Base-by-base conservation (phyloP, 805 yeast genomes). In the Ogataea ramenticola region DNA sequence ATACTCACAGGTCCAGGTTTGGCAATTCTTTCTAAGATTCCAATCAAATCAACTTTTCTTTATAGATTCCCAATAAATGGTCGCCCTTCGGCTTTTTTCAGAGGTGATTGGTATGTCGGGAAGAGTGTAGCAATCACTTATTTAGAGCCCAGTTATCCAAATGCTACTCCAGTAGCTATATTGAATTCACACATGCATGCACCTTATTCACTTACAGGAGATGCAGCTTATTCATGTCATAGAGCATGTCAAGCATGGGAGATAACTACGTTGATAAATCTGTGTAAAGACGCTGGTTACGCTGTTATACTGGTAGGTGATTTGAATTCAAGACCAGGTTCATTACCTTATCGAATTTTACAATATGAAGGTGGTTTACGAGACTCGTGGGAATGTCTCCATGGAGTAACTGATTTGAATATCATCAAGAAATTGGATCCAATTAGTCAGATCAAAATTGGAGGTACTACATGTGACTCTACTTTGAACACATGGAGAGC, bases 31-130 rank as follows among this genome's bases (percentile, higher is more conserved):
- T 87, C 96, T 15, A 80, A 85, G 50, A 75, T 85, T 49, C 96
- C 97, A 3, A 88, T 93, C 32, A 82, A 74, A 40, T 76, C 80
- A 15, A 79, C 96, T 0, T 86, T 84, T 57, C 62, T 93, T 39
- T 84, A 86, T 57, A 68, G 95, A 19, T 93, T 87, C 57, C 95
- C 97, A 0, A 77, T 93, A 48, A 93, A 91, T 61, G 99, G 99
- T 2, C 70, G 96, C 42, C 96, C 98, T 2, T 79, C 88, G 36
- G 99, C 99, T 0, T 82, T 93, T 50, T 83, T 78, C 67, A 69
- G 98, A 46, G 99, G 99, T 32, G 99, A 93, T 61, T 93, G 97
- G 96, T 87, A 77, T 52, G 99, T 93, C 20, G 99, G 99, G 9
- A 93, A 93, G 59, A 75, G 91, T 9, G 77, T 88, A 17, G 84